These are phyloP conservation scores for Carex parvula DNA, from an alignment of 176 grass and related monocot species.

Conservation along the genomic window DNA sequence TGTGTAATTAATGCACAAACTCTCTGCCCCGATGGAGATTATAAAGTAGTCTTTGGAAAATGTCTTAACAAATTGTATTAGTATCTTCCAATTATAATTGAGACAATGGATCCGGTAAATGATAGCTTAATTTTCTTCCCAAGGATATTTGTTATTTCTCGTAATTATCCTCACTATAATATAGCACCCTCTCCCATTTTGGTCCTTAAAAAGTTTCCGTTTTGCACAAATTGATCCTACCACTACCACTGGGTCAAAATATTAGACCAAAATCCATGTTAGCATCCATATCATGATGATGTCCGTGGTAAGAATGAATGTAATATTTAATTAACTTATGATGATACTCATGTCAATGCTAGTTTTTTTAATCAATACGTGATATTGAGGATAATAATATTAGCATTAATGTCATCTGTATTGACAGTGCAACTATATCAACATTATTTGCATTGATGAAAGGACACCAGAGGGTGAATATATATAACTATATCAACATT, in stretches of 20 bases:
- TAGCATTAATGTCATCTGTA: neutral
- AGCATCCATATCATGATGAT: neutral
- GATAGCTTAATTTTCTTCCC: neutral
- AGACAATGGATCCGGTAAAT: neutral
- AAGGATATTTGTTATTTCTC: neutral
- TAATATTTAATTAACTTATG: neutral
- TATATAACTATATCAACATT: neutral
- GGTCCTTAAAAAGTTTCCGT: neutral
- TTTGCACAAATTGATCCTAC: neutral
- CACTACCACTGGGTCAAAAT: neutral
- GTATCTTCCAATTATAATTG: neutral
- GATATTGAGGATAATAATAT: neutral
- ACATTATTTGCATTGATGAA: neutral
- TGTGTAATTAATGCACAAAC: neutral
- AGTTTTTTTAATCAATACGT: neutral
- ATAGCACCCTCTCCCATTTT: neutral
- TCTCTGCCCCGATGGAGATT: neutral
- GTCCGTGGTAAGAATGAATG: neutral
- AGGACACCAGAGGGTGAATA: neutral
- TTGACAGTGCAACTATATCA: neutral
- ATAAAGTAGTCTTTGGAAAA: neutral
- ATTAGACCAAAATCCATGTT: neutral
- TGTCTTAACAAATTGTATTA: neutral
- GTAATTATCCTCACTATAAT: neutral
- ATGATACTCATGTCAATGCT: neutral